Conservation (phyloP, 345 rosid species). For the Gossypium anomalum region DNA sequence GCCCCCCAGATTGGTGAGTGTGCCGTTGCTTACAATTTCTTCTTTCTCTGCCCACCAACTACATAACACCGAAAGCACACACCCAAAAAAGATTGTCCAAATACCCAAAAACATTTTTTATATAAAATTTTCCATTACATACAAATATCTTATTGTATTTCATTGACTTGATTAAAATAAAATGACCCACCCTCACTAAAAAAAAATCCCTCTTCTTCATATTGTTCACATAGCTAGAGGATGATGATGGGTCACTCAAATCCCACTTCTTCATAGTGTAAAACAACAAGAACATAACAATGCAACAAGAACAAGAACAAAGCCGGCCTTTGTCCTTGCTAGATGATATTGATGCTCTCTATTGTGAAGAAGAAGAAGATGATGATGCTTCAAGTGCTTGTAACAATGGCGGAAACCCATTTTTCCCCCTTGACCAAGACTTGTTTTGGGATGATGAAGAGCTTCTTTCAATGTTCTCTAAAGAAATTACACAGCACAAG, state of each 20-base stretch:
- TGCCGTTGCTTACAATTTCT: neutral
- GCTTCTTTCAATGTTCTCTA: conserved; percentile 57
- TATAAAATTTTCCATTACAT: neutral
- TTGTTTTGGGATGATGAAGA: conserved; percentile 75
- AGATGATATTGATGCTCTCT: conserved; percentile 42
- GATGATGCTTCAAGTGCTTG: conserved; percentile 4
- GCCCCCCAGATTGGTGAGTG: neutral
- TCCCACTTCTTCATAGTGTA: conserved; percentile 34
- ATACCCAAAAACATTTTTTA: no score
- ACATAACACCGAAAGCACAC: neutral
- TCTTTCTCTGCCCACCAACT: neutral
- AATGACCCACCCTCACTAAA: conserved; percentile 42
- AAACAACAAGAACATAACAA: conserved; percentile 7
- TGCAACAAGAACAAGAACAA: conserved; percentile 11
- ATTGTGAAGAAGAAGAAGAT: conserved; percentile 58
- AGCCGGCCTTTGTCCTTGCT: conserved; percentile 31
- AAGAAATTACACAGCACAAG: conserved; percentile 39
- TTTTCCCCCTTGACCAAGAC: conserved; percentile 51
- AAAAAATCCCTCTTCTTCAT: no score
- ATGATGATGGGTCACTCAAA: conserved; percentile 23
- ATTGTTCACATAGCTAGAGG: conserved; percentile 18
- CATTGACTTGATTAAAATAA: conserved; percentile 13
- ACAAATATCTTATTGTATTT: neutral
- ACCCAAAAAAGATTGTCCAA: no score
- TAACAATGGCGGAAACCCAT: neutral